Evolutionary conservation across 2,329 filamentous ascomycete genomes (phyloP).

Genomic region (Xylaria sp.): DNA sequence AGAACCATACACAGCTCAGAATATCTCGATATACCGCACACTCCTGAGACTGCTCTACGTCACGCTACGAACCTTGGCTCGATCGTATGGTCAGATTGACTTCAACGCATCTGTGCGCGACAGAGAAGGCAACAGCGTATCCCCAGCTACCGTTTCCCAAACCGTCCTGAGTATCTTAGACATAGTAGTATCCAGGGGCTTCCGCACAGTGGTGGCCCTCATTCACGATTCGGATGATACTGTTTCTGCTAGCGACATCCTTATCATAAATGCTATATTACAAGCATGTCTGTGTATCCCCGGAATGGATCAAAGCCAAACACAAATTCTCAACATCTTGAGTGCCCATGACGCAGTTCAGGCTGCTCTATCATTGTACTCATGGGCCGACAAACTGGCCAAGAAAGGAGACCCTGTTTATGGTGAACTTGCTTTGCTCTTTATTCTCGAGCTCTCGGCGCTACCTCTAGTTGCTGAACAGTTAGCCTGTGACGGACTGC

Average conservation of each 20-base stretch:
- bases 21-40: constrained; percentile 79
- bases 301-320: constrained; percentile 75
- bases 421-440: constrained; percentile 88
- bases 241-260: constrained; percentile 81
- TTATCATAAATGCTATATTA: constrained; percentile 85
- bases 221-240: constrained; percentile 78
- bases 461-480: constrained; percentile 86
- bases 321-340: constrained; percentile 76
- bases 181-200: constrained; percentile 80
- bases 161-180: constrained; percentile 83
- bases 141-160: constrained; percentile 62
- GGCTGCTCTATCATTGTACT: constrained; percentile 87
- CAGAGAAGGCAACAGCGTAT: constrained; percentile 48
- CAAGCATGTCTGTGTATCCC: constrained; percentile 85
- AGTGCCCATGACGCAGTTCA: constrained; percentile 78
- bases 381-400: constrained; percentile 88
- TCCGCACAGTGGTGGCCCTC: constrained; percentile 81
- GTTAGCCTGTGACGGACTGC: constrained; percentile 85
- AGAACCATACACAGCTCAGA: constrained; percentile 62
- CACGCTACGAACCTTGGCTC: constrained; percentile 73
- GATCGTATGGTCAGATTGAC: constrained; percentile 42
- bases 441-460: constrained; percentile 86
- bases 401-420: constrained; percentile 87
- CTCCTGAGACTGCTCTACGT: constrained; percentile 88
- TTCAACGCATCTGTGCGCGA: constrained; percentile 43